Evolutionary conservation across 257 asterid genomes (phyloP).

Genomic region (Verbascum thapsus): DNA sequence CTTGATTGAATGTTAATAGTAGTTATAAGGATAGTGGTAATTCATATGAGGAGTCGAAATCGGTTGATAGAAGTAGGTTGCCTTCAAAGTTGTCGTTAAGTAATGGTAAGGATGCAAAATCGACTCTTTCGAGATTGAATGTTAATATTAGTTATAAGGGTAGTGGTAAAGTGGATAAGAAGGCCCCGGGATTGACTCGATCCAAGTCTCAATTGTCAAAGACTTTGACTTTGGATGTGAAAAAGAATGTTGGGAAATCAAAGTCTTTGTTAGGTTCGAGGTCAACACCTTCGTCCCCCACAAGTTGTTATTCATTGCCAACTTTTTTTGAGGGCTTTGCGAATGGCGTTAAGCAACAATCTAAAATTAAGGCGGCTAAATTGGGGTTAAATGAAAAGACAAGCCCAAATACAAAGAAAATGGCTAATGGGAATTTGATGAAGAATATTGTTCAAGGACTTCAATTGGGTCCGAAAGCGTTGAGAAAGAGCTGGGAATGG

Average conservation of each 20-base stretch:
- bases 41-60: constrained; percentile 47
- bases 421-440: constrained; percentile 47
- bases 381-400: constrained; percentile 72
- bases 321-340: constrained; percentile 92
- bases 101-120: constrained; percentile 52
- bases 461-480: constrained; percentile 83
- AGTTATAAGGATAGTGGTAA: constrained; percentile 48
- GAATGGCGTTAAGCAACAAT: constrained; percentile 77
- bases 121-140: constrained; percentile 39
- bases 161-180: no score
- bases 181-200: constrained; percentile 56
- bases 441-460: constrained; percentile 72
- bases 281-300: constrained; percentile 92
- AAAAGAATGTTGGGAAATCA: constrained; percentile 59
- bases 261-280: constrained; percentile 76
- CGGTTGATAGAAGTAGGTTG: constrained; percentile 44
- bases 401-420: no score
- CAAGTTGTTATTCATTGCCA: constrained; percentile 93
- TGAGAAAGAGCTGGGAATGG: constrained; percentile 99
- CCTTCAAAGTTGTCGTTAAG: constrained; percentile 33
- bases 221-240: constrained; percentile 59
- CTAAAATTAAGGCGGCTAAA: constrained; percentile 71
- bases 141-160: constrained; percentile 48
- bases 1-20: constrained; percentile 46
- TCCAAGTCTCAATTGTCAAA: constrained; percentile 86